These are phyloP conservation scores for Neurospora discreta DNA, from an alignment of 495 filamentous ascomycete genomes.

Conservation along the genomic window DNA sequence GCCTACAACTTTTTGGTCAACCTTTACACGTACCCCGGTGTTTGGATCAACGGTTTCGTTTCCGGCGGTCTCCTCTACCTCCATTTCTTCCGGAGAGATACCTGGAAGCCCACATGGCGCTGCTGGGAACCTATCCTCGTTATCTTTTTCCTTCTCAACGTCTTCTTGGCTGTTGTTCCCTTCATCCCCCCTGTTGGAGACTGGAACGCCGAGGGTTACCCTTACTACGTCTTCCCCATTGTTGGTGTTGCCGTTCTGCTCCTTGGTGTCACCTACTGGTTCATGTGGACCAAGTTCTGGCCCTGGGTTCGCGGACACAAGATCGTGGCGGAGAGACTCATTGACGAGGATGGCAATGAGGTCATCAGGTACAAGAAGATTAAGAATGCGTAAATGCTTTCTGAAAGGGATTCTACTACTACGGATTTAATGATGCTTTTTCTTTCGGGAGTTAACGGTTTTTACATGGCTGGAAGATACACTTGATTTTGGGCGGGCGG, in stretches of 20 bases:
- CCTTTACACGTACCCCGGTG: slow-evolving; percentile 32
- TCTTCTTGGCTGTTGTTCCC: slow-evolving; percentile 40
- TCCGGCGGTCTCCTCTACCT: slow-evolving; percentile 40
- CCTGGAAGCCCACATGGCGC: slow-evolving; percentile 32
- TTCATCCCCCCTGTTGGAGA: slow-evolving; percentile 38
- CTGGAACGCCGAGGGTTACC: slow-evolving; percentile 37
- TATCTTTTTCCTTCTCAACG: slow-evolving; percentile 37
- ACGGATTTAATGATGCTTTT: background rate
- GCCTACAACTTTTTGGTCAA: slow-evolving; percentile 27
- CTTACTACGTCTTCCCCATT: slow-evolving; percentile 42
- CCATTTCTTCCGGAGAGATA: slow-evolving; percentile 29
- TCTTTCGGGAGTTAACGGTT: background rate
- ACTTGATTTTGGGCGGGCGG: background rate
- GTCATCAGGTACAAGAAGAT: slow-evolving; percentile 27
- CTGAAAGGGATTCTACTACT: background rate
- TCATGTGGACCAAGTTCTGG: slow-evolving; percentile 38
- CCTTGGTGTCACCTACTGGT: slow-evolving; percentile 39
- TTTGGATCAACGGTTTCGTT: slow-evolving; percentile 44
- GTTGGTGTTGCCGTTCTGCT: slow-evolving; percentile 38
- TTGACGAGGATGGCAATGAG: slow-evolving; percentile 36
- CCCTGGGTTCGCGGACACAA: slow-evolving; percentile 40
- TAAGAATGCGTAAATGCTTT: slow-evolving; percentile 5
- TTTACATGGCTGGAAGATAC: background rate
- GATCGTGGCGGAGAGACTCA: slow-evolving; percentile 30
- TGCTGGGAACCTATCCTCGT: slow-evolving; percentile 35